Base-by-base conservation (phyloP, 805 yeast species). In the Sugiyamaella mastotermitis region DNA sequence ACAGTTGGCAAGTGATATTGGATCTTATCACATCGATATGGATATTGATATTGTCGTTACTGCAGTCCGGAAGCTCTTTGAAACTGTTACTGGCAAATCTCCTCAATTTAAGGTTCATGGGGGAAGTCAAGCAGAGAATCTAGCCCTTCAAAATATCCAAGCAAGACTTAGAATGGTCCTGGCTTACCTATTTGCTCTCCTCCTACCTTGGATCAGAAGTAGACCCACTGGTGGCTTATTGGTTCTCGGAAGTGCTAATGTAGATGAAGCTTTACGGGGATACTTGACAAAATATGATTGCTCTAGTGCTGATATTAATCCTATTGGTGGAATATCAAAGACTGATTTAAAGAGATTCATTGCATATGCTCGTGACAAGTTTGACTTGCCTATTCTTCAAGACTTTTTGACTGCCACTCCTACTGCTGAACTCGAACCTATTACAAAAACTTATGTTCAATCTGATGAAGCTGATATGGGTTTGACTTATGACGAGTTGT, bases 401-500 rank as follows among this genome's bases (percentile, higher is more conserved):
- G 82, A 78, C 6, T 92, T 94, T 57, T 66, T 92, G 33, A 77
- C 74, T 49, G 99, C 99, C 0, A 82, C 92, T 0, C 99, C 99
- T 21, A 90, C 98, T 0, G 99, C 99, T 0, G 99, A 92, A 58
- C 72, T 92, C 36, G 99, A 92, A 55, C 99, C 99, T 24, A 90
- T 86, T 38, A 92, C 98, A 0, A 79, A 82, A 47, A 71, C 77
- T 40, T 90, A 92, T 52, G 94, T 90, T 11, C 99, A 92, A 61
- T 83, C 94, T 22, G 99, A 92, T 60, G 99, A 92, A 61, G 78
- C 76, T 10, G 99, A 92, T 56, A 92, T 92, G 99, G 99, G 99
- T 1, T 83, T 94, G 81, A 83, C 96, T 0, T 92, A 92, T 54
- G 94, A 88, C 48, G 98, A 92, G 57, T 71, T 92, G 43, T 81